Percentiles rank a stretch among this genome's conserved stretches.
These are phyloP conservation scores for Aureobasidium subglaciale DNA, from an alignment of 2,329 filamentous ascomycete species.

Conservation along the genomic window DNA sequence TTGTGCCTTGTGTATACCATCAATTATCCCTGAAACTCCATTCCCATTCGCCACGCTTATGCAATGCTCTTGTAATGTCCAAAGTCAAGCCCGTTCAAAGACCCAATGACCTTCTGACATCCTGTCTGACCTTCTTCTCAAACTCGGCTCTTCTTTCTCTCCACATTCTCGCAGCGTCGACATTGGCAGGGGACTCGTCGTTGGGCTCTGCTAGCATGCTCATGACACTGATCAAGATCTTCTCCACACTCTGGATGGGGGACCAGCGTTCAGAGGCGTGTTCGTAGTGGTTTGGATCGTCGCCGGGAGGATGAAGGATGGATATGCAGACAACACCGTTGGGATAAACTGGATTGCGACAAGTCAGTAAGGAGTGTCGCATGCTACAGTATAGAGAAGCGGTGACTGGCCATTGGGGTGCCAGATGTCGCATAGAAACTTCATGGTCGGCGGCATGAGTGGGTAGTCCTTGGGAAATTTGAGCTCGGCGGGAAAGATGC, in stretches of 20 bases:
- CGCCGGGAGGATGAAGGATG: constrained; percentile 92
- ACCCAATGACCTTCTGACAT: constrained; percentile 72
- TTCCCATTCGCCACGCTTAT: not conserved
- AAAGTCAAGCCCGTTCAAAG: not conserved
- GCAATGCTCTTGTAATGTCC: not conserved
- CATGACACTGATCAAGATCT: constrained; percentile 95
- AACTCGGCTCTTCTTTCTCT: constrained; percentile 76
- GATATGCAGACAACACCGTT: constrained; percentile 93
- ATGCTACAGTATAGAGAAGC: not conserved
- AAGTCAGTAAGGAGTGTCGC: not conserved
- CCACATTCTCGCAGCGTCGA: constrained; percentile 96
- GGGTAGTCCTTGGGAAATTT: constrained; percentile 96
- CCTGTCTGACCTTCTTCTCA: constrained; percentile 75
- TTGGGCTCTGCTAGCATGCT: constrained; percentile 97
- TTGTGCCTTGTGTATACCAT: no score
- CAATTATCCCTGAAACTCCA: not conserved
- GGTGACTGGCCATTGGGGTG: constrained; percentile 74
- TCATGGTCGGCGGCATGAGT: constrained; percentile 92
- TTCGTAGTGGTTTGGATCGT: constrained; percentile 98
- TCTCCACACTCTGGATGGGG: constrained; percentile 94
- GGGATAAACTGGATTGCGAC: constrained; percentile 82
- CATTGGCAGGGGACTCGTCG: constrained; percentile 92
- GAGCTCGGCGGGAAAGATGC: constrained; percentile 89
- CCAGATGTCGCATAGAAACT: constrained; percentile 88
- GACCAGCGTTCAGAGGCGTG: constrained; percentile 93